These are phyloP conservation scores for Micractinium sp. DNA, from an alignment of 139 green algal genomes.

Conservation along the genomic window DNA sequence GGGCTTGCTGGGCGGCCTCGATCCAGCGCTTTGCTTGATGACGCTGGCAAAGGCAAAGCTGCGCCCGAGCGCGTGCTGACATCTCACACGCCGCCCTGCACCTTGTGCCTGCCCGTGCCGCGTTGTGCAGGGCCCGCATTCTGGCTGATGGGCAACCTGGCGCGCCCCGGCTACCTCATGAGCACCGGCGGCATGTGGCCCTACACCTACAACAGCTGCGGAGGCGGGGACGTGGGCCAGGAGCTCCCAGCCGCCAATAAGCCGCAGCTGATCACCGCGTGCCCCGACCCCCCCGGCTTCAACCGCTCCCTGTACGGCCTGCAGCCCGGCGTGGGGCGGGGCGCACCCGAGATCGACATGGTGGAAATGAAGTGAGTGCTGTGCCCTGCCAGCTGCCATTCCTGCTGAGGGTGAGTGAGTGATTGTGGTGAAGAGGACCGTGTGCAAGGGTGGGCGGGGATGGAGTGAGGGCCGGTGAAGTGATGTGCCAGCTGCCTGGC, in stretches of 20 bases:
- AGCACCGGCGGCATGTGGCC: not conserved
- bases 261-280: slow-evolving; percentile 8
- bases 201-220: not conserved
- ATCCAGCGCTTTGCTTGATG: too few relatives aligned
- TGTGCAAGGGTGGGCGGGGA: too few relatives aligned
- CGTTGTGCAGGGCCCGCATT: too few relatives aligned
- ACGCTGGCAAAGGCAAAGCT: too few relatives aligned
- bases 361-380: slow-evolving; percentile 20
- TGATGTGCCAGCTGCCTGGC: too few relatives aligned
- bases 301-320: slow-evolving; percentile 12
- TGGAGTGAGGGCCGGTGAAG: too few relatives aligned
- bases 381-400: not conserved
- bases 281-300: slow-evolving; percentile 13
- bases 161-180: not conserved
- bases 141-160: not conserved
- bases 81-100: too few relatives aligned
- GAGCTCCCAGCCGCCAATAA: not conserved
- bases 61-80: too few relatives aligned
- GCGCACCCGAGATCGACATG: slow-evolving; percentile 10
- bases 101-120: too few relatives aligned
- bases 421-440: too few relatives aligned
- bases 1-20: too few relatives aligned
- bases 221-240: not conserved
- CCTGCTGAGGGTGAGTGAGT: not conserved
- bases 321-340: slow-evolving; percentile 4